phyloP scores from a whole-genome alignment of 495 filamentous ascomycete species.

The Lindgomyces ingoldianus region DNA sequence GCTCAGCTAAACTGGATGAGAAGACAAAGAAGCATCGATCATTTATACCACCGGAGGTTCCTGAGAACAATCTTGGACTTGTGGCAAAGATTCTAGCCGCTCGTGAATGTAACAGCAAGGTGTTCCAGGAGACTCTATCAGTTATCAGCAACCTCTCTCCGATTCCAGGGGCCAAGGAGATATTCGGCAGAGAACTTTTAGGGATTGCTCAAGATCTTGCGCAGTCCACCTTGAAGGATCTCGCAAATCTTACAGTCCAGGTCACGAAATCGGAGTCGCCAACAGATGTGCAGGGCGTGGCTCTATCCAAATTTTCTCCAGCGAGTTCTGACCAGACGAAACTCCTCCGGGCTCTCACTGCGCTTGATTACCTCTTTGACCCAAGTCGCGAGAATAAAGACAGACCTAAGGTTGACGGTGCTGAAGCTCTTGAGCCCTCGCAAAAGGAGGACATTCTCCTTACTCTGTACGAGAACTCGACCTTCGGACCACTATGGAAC shows the following conservation, averaged over 20 bases:
- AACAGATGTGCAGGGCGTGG: constrained; percentile 92
- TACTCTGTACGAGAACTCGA: constrained; percentile 83
- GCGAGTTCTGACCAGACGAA: constrained; percentile 95
- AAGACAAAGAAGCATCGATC: constrained; percentile 66
- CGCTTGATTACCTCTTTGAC: constrained; percentile 87
- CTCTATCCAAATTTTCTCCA: constrained; percentile 92
- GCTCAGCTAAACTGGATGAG: constrained; percentile 39
- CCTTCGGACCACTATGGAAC: constrained; percentile 86
- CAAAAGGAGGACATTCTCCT: constrained; percentile 80
- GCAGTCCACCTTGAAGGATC: constrained; percentile 76
- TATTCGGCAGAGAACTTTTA: constrained; percentile 90
- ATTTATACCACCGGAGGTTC: constrained; percentile 83
- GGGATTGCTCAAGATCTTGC: constrained; percentile 80
- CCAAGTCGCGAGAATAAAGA: constrained; percentile 57
- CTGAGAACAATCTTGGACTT: constrained; percentile 83
- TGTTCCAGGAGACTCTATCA: constrained; percentile 92
- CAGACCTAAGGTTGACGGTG: constrained; percentile 45
- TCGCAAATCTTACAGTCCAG: constrained; percentile 83
- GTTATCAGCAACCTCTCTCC: constrained; percentile 97
- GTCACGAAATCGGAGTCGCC: constrained; percentile 84
- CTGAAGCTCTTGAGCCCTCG: constrained; percentile 34
- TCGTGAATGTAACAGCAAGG: constrained; percentile 93
- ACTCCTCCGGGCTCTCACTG: constrained; percentile 86
- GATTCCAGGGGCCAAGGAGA: constrained; percentile 83
- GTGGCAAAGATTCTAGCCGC: constrained; percentile 95